Evolutionary conservation across 768 basidiomycete genomes (phyloP).

Genomic region (Phaeotremella fagi): DNA sequence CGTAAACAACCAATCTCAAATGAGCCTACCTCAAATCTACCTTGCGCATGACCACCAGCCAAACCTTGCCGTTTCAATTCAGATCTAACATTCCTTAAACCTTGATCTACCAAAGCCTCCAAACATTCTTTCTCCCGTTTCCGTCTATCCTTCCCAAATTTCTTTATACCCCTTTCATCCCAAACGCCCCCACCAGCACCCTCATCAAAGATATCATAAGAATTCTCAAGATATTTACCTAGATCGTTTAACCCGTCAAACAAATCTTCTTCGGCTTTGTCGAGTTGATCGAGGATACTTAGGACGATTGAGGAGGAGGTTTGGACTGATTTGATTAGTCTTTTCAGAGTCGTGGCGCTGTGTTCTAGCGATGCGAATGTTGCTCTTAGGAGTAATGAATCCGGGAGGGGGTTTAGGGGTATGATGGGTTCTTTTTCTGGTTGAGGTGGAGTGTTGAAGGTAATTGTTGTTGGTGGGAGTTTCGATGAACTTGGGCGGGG

Average conservation of each 20-base stretch:
- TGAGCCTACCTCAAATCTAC: conserved; percentile 36
- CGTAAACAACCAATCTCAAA: too few relatives aligned
- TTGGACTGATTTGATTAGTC: conserved; percentile 27
- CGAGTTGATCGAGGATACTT: conserved; percentile 27
- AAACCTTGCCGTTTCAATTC: conserved; percentile 39
- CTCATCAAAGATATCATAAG: conserved; percentile 31
- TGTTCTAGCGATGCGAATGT: conserved; percentile 33
- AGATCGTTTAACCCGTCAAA: conserved; percentile 29
- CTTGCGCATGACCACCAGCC: conserved; percentile 33
- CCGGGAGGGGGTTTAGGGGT: conserved; percentile 27
- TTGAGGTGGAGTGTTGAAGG: too few relatives aligned
- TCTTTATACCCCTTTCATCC: conserved; percentile 23
- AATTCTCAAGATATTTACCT: conserved; percentile 31
- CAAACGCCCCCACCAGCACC: conserved; percentile 19
- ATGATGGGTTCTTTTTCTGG: conserved; percentile 3
- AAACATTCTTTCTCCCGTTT: conserved; percentile 31
- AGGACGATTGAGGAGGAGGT: conserved; percentile 6
- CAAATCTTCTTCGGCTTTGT: conserved; percentile 38
- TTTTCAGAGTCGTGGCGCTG: conserved; percentile 29
- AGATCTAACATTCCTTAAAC: conserved; percentile 19
- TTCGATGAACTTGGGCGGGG: too few relatives aligned
- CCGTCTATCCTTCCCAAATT: conserved; percentile 29
- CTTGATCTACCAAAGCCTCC: conserved; percentile 30
- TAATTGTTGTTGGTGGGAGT: too few relatives aligned
- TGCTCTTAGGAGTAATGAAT: conserved; percentile 33